These are phyloP conservation scores for Obba rivulosa DNA, from an alignment of 768 basidiomycete genomes.

Conservation along the genomic window DNA sequence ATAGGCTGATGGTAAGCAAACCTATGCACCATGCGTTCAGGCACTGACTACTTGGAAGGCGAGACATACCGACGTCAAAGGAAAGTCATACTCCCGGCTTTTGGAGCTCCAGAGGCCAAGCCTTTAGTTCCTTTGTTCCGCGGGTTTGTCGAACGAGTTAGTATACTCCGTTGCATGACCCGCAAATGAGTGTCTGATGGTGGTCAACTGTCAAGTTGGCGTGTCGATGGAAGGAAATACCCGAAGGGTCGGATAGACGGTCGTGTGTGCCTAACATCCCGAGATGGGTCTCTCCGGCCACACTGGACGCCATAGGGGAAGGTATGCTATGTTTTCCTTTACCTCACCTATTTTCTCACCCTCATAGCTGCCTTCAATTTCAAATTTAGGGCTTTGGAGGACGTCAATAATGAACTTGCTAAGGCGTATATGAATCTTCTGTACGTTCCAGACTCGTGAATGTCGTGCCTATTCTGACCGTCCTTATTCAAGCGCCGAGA, in stretches of 20 bases:
- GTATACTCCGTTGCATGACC: not conserved
- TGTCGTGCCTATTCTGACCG: no score
- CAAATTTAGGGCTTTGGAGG: slow-evolving; percentile 46
- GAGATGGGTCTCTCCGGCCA: slow-evolving; percentile 35
- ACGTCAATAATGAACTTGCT: slow-evolving; percentile 47
- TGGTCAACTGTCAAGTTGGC: slow-evolving; percentile 30
- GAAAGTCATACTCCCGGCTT: slow-evolving; percentile 32
- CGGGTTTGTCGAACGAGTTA: slow-evolving; percentile 17
- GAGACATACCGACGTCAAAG: slow-evolving; percentile 24
- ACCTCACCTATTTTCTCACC: not conserved
- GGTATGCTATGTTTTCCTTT: slow-evolving; percentile 16
- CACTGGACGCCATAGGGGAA: slow-evolving; percentile 35
- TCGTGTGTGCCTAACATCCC: slow-evolving; percentile 42
- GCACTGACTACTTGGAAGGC: slow-evolving; percentile 1
- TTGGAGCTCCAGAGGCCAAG: slow-evolving; percentile 37
- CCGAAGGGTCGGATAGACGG: slow-evolving; percentile 37
- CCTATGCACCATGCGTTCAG: not conserved
- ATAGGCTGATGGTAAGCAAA: slow-evolving; percentile 44
- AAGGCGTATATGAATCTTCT: slow-evolving; percentile 46
- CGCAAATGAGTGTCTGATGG: not conserved
- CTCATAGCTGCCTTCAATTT: slow-evolving; percentile 35
- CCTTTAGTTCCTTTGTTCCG: slow-evolving; percentile 18
- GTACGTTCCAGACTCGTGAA: slow-evolving; percentile 8
- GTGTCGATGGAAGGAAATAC: slow-evolving; percentile 41
- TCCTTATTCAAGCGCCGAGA: slow-evolving; percentile 34